These are phyloP conservation scores for Mycena chlorophos DNA, from an alignment of 768 basidiomycete genomes.

Conservation along the genomic window DNA sequence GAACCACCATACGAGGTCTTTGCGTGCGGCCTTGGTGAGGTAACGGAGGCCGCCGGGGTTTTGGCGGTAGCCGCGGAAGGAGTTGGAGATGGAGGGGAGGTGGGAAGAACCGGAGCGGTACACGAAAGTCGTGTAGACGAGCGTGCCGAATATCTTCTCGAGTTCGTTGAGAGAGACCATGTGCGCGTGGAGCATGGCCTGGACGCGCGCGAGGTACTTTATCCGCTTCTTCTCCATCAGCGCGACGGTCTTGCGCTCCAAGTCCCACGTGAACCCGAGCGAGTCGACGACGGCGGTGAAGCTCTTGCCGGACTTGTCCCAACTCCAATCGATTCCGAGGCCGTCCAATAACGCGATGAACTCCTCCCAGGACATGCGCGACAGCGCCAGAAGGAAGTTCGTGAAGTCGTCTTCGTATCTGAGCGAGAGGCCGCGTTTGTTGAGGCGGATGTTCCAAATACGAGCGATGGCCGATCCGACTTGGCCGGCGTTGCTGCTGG, in stretches of 20 bases:
- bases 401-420: constrained; percentile 26
- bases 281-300: constrained; percentile 25
- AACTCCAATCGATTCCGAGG: constrained; percentile 31
- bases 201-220: constrained; percentile 23
- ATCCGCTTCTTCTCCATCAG: constrained; percentile 29
- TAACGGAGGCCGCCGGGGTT: neutral
- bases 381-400: neutral
- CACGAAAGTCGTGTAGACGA: constrained; percentile 8
- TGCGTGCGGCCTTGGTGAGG: constrained; percentile 24
- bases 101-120: neutral
- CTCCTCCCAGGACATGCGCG: constrained; percentile 7
- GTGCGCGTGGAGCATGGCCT: neutral
- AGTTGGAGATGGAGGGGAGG: constrained; percentile 8
- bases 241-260: constrained; percentile 24
- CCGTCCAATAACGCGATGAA: constrained; percentile 9
- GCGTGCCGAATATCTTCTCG: constrained; percentile 11
- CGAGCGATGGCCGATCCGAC: constrained; percentile 20
- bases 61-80: neutral
- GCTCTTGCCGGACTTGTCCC: constrained; percentile 17
- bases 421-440: neutral
- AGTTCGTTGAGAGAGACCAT: neutral
- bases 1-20: constrained; percentile 37
- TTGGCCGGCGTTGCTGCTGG: constrained; percentile 26
- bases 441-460: constrained; percentile 6
- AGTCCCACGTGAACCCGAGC: constrained; percentile 34